Conservation (phyloP, 352 stramenopile species). For the Pythium graminicola region DNA sequence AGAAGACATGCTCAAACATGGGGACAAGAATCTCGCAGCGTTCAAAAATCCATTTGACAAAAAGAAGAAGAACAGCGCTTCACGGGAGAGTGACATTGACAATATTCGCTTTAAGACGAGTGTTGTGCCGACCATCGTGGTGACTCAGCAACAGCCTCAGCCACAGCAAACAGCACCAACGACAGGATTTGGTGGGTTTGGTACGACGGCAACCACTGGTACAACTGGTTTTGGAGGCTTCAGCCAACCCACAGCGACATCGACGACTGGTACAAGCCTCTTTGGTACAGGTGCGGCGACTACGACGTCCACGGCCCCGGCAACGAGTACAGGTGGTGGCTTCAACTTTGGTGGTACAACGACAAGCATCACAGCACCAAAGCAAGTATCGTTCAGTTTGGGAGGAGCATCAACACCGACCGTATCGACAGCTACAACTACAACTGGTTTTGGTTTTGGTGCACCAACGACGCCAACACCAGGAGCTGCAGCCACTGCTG, state of each 20-base stretch:
- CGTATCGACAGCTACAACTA: conserved; percentile 15
- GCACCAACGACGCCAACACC: conserved; percentile 27
- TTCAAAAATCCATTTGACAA: conserved; percentile 78
- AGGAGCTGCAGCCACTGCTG: conserved; percentile 6
- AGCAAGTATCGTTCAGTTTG: conserved; percentile 59
- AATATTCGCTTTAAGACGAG: conserved; percentile 74
- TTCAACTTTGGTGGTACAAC: conserved; percentile 33
- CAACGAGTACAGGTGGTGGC: conserved; percentile 19
- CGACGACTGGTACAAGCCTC: conserved; percentile 1
- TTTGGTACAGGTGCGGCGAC: conserved; percentile 12
- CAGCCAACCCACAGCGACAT: background rate
- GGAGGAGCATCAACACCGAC: conserved; percentile 12
- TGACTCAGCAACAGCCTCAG: conserved; percentile 13
- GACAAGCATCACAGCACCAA: conserved; percentile 25
- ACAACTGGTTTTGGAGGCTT: conserved; percentile 8
- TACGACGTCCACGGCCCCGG: conserved; percentile 3
- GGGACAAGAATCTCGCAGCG: conserved; percentile 46
- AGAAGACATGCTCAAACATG: conserved; percentile 48
- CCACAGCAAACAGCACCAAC: background rate
- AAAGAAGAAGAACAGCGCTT: conserved; percentile 55
- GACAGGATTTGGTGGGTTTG: conserved; percentile 30
- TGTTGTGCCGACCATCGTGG: conserved; percentile 61
- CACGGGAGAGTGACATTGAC: conserved; percentile 51
- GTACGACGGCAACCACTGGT: conserved; percentile 8
- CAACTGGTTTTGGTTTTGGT: conserved; percentile 19